phyloP scores from a whole-genome alignment of 176 grass and related monocot genomes.

The Tuctoria greenei region DNA sequence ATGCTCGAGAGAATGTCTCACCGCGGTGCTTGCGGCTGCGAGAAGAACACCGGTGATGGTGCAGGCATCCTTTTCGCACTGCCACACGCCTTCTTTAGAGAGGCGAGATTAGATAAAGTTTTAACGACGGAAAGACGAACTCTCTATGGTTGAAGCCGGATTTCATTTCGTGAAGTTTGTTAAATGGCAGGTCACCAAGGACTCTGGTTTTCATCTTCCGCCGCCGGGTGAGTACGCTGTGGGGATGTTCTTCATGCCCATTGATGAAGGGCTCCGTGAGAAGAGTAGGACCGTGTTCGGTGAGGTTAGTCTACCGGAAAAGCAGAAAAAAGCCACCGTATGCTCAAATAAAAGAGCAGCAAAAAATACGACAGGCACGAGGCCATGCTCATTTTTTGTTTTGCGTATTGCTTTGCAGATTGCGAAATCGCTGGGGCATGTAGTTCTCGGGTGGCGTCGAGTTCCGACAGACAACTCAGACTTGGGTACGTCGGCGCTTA shows the following conservation, averaged over 20 bases:
- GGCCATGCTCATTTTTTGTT: conserved; percentile 7
- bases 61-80: conserved; percentile 54
- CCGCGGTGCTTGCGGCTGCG: conserved; percentile 59
- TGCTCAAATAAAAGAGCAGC: not conserved
- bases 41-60: conserved; percentile 64
- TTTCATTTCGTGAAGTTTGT: conserved; percentile 9
- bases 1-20: conserved; percentile 69
- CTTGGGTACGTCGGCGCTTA: conserved; percentile 42
- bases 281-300: conserved; percentile 50
- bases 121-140: not conserved
- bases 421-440: conserved; percentile 44
- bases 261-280: conserved; percentile 37
- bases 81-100: conserved; percentile 46
- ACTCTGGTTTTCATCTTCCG: conserved; percentile 48
- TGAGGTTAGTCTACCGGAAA: conserved; percentile 36
- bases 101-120: conserved; percentile 29
- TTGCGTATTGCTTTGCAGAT: conserved; percentile 33
- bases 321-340: not conserved
- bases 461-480: conserved; percentile 56
- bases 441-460: conserved; percentile 52
- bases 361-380: not conserved
- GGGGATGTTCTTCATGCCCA: conserved; percentile 66
- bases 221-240: conserved; percentile 51
- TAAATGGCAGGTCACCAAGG: conserved; percentile 44
- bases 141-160: not conserved